Evolutionary conservation across 306 rosid genomes (phyloP), one percentile per base, ranked within the genome.

Genomic region (Vigna unguiculata): DNA sequence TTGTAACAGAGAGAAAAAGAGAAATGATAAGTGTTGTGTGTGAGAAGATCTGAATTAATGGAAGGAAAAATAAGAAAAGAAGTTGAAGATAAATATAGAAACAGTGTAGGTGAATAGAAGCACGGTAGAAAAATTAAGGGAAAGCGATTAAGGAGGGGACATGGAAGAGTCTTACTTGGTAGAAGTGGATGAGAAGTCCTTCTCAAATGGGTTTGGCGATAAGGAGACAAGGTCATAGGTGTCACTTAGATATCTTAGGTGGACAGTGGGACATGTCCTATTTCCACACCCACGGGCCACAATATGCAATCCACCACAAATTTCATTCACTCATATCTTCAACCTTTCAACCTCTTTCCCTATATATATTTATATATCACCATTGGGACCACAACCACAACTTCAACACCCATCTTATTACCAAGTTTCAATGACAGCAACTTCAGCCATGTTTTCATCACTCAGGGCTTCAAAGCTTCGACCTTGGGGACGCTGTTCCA

Each of bases 401-500:
- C 15, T 12, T 57, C 8, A 12, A 4, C 63, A 24, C 9, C 47
- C 30, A 64, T 25, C 57, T 11, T 10, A 25, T 11, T 10, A 25
- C 19, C 10, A 58, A 69, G 14, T 61, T 49, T 22, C 15, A 30
- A 79, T 80, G 83, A 32, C 74, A 36, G 9, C 64, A 36, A n/a
- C 64, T 24, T 32, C 72, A 15, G 71, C 21, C 16, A 69, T 86
- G 12, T 75, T 86, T 43, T 82, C 90, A 10, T 76, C 89, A 2
- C 25, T 84, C 0, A 87, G 85, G 61, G 57, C 77, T 75, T 79
- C 86, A 21, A 94, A 90, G 91, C 12, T 78, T 51, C 51, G 88
- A 14, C 72, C 91, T 69, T 83, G 88, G 93, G 85, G 83, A 5
- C 52, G 88, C 47, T 86, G 98, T 74, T 93, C 92, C 7, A 93